Base-by-base conservation (phyloP, 1,284 basidiomycete species). In the Sanghuangporus sanghuang region DNA sequence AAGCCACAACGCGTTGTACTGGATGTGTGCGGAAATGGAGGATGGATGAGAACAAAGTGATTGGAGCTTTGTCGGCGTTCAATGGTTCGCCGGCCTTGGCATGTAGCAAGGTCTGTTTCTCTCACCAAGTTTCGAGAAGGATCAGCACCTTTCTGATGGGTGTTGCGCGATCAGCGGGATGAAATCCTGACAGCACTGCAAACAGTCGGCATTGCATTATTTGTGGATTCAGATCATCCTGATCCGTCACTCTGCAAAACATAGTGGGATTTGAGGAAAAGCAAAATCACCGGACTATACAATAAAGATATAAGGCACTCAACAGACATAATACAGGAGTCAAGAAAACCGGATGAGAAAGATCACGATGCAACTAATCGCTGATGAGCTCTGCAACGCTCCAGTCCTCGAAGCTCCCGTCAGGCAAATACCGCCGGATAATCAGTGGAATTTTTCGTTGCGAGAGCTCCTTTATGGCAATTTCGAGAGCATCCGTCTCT, bases 341-440 rank as follows among this genome's bases (percentile, higher is more conserved):
- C 39, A 54, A 2, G 38, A n/a, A 32, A n/a, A 23, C 16, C 57
- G 57, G 27, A 57, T 32, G 14, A 35, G 35, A 52, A 42, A 42
- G n/a, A 42, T 6, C 40, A 42, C 40, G 40, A 3, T n/a, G 9
- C 11, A 18, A 23, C 70, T 70, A 81, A 67, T 93, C 90, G 66
- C 82, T 91, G 67, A 93, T 93, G 64, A 96, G 82, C 75, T 96
- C 94, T 39, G 93, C 92, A n/a, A 96, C 94, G 73, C 92, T 95
- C 95, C 95, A 98, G 73, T 98, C 95, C 78, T 98, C 95, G 71
- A 96, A 98, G 67, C 92, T 94, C 67, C 95, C 95, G 69, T 98
- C 95, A 61, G 95, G 96, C 42, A 98, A 85, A 76, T 95, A 97
- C 63, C 96, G 86, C 75, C 95, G 86, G 69, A 98, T 96, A 73